phyloP scores from a whole-genome alignment of 2,329 filamentous ascomycete species.

The Talaromyces sp. region DNA sequence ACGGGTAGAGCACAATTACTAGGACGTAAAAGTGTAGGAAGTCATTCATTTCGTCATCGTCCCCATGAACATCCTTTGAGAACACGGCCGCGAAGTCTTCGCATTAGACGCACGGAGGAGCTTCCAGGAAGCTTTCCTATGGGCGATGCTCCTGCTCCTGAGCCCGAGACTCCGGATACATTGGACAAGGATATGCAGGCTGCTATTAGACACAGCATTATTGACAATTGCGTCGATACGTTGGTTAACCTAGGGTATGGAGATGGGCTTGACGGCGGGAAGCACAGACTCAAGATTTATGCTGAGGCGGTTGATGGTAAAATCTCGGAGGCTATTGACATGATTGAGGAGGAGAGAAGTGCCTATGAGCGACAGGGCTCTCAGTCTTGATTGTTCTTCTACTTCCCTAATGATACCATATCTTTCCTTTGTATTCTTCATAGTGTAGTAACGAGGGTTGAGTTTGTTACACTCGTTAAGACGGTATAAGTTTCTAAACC shows the following conservation, averaged over 20 bases:
- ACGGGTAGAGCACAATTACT: constrained; percentile 12
- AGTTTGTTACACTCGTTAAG: background rate
- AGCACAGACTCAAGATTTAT: constrained; percentile 37
- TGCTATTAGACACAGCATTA: constrained; percentile 12
- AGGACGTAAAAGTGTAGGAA: constrained; percentile 26
- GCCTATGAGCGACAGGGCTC: constrained; percentile 29
- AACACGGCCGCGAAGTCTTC: constrained; percentile 2
- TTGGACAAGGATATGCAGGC: constrained; percentile 5
- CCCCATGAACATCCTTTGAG: background rate
- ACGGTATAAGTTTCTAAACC: background rate
- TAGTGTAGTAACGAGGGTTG: background rate
- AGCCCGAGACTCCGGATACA: background rate
- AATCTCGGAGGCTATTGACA: constrained; percentile 43
- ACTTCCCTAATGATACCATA: background rate
- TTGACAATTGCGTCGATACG: constrained; percentile 34
- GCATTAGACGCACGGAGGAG: constrained; percentile 2
- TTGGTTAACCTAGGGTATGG: constrained; percentile 40
- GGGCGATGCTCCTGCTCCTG: constrained; percentile 10
- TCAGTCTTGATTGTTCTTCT: constrained; percentile 8
- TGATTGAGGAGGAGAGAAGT: constrained; percentile 46
- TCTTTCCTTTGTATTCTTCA: background rate
- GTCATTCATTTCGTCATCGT: constrained; percentile 14
- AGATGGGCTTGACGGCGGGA: constrained; percentile 27
- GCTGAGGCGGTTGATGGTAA: constrained; percentile 39
- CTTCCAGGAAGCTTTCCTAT: constrained; percentile 23